These are phyloP conservation scores for Hansenula sp. DNA, from an alignment of 1,139 yeast species.

Conservation along the genomic window DNA sequence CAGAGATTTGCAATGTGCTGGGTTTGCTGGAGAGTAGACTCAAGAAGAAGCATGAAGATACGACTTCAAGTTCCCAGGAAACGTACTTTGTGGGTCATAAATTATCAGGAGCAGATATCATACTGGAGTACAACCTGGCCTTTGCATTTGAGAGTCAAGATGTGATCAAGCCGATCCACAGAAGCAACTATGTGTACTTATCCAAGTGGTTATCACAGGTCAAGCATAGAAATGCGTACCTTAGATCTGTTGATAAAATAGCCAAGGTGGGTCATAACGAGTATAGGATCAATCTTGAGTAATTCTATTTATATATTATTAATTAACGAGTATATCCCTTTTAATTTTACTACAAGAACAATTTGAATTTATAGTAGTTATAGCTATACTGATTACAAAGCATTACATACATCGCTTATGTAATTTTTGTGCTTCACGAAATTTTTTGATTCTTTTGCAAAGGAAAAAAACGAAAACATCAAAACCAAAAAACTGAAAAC, in stretches of 20 bases:
- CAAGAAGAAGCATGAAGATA: constrained; percentile 23
- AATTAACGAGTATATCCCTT: too few relatives aligned
- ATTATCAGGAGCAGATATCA: constrained; percentile 56
- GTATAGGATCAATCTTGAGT: not conserved
- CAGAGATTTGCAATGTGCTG: constrained; percentile 3
- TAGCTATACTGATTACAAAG: not conserved
- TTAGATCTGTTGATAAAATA: constrained; percentile 9
- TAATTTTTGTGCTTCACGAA: not conserved
- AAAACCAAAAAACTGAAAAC: not conserved
- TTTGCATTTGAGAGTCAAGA: constrained; percentile 5
- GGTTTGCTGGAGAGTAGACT: constrained; percentile 36
- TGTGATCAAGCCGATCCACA: constrained; percentile 9
- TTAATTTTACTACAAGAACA: too few relatives aligned
- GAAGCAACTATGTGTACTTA: constrained; percentile 15
- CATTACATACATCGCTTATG: not conserved
- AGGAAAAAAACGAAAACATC: not conserved
- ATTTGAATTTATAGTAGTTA: too few relatives aligned
- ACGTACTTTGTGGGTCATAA: constrained; percentile 50
- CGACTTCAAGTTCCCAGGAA: constrained; percentile 18
- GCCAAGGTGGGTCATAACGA: constrained; percentile 5
- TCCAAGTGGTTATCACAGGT: constrained; percentile 15
- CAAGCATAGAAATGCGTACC: constrained; percentile 12
- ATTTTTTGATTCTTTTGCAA: not conserved
- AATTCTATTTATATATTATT: too few relatives aligned
- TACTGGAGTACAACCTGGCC: constrained; percentile 35